Evolutionary conservation across 768 basidiomycete genomes (phyloP), one percentile per base, ranked within the genome.

Genomic region (Phanerochaete sordida): DNA sequence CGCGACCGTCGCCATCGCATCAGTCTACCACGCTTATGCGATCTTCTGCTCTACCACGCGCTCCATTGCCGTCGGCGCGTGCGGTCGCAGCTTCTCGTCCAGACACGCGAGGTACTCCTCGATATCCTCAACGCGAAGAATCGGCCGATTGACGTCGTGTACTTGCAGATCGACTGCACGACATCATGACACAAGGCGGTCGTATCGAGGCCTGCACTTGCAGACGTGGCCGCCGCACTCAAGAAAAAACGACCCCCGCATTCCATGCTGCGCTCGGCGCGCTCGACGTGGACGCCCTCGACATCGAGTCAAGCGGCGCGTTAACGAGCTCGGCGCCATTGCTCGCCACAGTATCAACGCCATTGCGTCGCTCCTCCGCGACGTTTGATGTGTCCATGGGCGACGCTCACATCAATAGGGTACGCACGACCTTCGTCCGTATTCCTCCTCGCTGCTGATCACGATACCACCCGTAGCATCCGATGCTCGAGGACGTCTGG

Each of bases 21-120:
- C 53, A 2, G 56, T 64, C 52, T 73, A 70, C 60, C 56, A 61
- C 2, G 46, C 57, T 19, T 58, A 47, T 21, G 57, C 3, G 70
- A 69, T 21, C 67, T 67, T 4, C 64, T 68, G 0, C 33, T 59
- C 27, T 37, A 57, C 15, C 71, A 70, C 51, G 57, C 66, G 1
- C 57, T 73, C 23, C 5, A 61, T 50, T 1, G 33, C 39, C 23
- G 63, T 72, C 44, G 45, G 59, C n/a, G 60, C 52, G 2, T 61
- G 66, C 1, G 68, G 39, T 19, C 49, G 2, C 3, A 12, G 9
- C 19, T 49, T n/a, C 12, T 54, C 12, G 35, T 21, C 21, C 16
- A 16, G 11, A 15, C 27, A 11, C 53, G 24, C 12, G 13, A 5
- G 11, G 24, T 21, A 12, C 53, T 37, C 11, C 33, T 49, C 27